Conservation (phyloP, 1,139 yeast genomes). For the Nakaseomyces kungkrabaensis region DNA sequence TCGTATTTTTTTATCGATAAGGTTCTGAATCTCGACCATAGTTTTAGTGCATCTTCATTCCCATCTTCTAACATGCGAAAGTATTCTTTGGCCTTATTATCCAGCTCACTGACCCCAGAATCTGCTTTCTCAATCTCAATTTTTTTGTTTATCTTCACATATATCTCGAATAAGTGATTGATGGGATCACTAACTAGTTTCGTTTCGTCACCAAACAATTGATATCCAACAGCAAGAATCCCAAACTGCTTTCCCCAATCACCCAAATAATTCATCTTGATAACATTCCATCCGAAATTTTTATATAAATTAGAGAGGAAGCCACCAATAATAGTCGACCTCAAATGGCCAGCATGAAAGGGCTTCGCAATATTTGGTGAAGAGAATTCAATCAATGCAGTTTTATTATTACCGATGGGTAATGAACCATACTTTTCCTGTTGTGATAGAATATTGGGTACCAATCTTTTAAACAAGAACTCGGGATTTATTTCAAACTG, state of each 20-base stretch:
- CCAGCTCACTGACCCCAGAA: conserved; percentile 33
- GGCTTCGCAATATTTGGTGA: conserved; percentile 99
- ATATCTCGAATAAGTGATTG: conserved; percentile 88
- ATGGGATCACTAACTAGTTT: conserved; percentile 70
- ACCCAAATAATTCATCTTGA: conserved; percentile 87
- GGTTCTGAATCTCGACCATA: conserved; percentile 87
- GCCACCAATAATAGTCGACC: conserved; percentile 97
- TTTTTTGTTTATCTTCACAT: conserved; percentile 77
- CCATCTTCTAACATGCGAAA: conserved; percentile 93
- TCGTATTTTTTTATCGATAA: conserved; percentile 78
- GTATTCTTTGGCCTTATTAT: conserved; percentile 77
- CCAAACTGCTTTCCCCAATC: conserved; percentile 99
- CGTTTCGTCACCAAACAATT: conserved; percentile 74
- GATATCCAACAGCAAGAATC: conserved; percentile 84
- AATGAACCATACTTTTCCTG: conserved; percentile 58
- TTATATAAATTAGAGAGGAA: conserved; percentile 84
- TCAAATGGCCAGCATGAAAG: conserved; percentile 97
- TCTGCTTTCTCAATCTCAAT: conserved; percentile 45
- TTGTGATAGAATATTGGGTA: conserved; percentile 60
- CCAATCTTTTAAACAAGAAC: conserved; percentile 55
- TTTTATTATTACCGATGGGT: conserved; percentile 67
- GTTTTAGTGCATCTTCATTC: conserved; percentile 61
- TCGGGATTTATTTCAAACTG: conserved; percentile 74
- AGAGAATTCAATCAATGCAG: conserved; percentile 75
- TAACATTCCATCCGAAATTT: conserved; percentile 80